These are phyloP conservation scores for Tolypocladium ovalisporum DNA, from an alignment of 2,329 filamentous ascomycete genomes.

Conservation along the genomic window DNA sequence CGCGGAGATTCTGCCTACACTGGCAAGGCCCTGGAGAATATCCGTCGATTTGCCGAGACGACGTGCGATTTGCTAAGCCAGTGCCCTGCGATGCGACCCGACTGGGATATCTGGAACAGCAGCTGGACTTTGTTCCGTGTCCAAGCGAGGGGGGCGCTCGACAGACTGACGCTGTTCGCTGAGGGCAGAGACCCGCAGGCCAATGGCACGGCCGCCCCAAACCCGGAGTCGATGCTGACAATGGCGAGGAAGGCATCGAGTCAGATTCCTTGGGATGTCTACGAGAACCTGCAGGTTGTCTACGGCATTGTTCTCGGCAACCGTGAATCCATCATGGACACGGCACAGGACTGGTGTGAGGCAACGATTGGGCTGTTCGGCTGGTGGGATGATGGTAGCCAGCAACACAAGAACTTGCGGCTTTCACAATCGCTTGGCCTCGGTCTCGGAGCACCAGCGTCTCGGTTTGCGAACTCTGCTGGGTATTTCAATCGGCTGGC, in stretches of 20 bases:
- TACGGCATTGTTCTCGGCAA: conserved; percentile 75
- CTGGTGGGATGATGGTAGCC: conserved; percentile 83
- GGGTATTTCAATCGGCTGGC: conserved; percentile 67
- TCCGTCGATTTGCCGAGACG: conserved; percentile 59
- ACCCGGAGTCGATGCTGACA: conserved; percentile 47
- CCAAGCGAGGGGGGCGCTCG: conserved; percentile 56
- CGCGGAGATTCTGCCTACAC: conserved; percentile 57
- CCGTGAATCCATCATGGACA: conserved; percentile 61
- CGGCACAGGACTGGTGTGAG: conserved; percentile 85
- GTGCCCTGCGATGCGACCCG: conserved; percentile 57
- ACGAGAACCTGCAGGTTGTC: conserved; percentile 69
- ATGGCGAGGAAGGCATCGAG: conserved; percentile 70
- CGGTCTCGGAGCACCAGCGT: conserved; percentile 19
- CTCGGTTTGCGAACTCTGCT: conserved; percentile 42
- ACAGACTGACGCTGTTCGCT: conserved; percentile 65
- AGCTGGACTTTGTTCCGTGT: conserved; percentile 81
- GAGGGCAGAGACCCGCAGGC: conserved; percentile 53
- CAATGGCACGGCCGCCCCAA: conserved; percentile 23
- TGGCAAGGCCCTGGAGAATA: conserved; percentile 65
- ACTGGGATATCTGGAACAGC: conserved; percentile 75
- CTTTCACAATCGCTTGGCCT: conserved; percentile 28
- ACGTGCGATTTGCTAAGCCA: conserved; percentile 59
- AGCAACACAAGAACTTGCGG: conserved; percentile 27
- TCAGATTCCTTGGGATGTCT: conserved; percentile 80
- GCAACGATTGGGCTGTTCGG: conserved; percentile 71